A percentile compares a stretch with the other conserved stretches of the same genome.
Conservation (phyloP, 306 rosid species). For the Quercus ilex region DNA sequence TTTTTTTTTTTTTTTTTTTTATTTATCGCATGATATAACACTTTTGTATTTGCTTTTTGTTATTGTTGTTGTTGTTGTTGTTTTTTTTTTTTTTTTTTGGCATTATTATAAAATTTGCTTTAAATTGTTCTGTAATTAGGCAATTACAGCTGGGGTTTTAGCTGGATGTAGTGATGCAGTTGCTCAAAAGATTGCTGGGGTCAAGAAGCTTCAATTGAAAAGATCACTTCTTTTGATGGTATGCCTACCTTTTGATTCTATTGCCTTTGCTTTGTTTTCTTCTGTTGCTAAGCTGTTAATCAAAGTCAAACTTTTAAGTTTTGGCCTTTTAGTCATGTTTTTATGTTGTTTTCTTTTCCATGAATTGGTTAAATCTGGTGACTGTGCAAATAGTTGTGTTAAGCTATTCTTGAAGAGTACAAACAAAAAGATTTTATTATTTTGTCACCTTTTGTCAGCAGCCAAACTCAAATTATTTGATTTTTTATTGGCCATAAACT, state of each 20-base stretch:
- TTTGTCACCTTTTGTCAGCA: neutral
- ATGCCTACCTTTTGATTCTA: neutral
- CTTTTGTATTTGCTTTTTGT: neutral
- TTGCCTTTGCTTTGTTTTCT: neutral
- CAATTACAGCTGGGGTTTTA: constrained; percentile 78
- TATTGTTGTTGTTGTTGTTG: neutral
- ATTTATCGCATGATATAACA: neutral
- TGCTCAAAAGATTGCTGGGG: constrained; percentile 90
- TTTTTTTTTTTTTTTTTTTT: neutral
- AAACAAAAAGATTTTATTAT: neutral
- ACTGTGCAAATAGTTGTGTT: neutral
- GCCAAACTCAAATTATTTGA: neutral
- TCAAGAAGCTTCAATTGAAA: constrained; percentile 78
- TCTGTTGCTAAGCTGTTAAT: neutral
- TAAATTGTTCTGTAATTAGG: constrained; percentile 42
- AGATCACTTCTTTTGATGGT: constrained; percentile 80
- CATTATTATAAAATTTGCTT: neutral
- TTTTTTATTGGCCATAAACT: neutral
- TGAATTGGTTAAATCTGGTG: neutral
- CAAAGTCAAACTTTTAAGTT: too few species aligned
- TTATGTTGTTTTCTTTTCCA: neutral
- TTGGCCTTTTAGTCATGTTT: neutral
- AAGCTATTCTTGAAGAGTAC: neutral
- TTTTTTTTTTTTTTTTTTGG: too few species aligned
- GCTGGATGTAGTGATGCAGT: constrained; percentile 75